Base-by-base conservation (phyloP, 441 rosid genomes). In the Gossypium trilobum region DNA sequence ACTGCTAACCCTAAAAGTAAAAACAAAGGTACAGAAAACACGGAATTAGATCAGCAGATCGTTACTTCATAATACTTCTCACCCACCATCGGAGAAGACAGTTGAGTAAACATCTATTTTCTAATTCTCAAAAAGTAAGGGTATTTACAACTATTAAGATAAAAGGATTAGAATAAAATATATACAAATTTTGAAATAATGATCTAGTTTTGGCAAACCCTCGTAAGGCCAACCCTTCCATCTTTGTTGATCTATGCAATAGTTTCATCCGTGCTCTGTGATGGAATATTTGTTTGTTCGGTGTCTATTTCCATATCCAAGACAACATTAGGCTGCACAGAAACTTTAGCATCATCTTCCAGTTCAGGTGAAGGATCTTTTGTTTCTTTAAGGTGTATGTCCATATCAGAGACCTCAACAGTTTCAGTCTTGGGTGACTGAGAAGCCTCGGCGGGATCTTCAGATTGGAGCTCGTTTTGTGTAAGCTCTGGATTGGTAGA, bases 331-430 rank as follows among this genome's bases (percentile, higher is more conserved):
- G 54, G 54, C 57, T 51, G 61, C 56, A 39, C 19, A 20, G 33
- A 19, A 57, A 62, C 76, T 63, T 60, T 77, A 17, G 25, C 14
- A 36, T 36, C 50, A 62, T 17, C 25, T 36, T 62, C 50, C 68
- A 17, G 11, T 33, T 33, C 50, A 1, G 33, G 54, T 39, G 63
- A 56, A 56, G 60, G 16, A 10, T 23, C 70, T 76, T 71, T 61
- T 31, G 54, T 68, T 17, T 33, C 78, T 54, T 67, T 67, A 62
- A 33, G 74, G 17, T 60, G 74, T 20, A 19, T 75, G 73, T 77
- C 79, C 60, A 65, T 54, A 20, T 65, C 66, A 44, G 58, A 17
- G 31, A 57, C 50, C 3, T 31, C 52, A 1, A 60, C 33, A 64
- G n/a, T 70, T 29, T 42, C 71, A 44, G 64, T 48, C 72, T 29